These are phyloP conservation scores for Pythium guiyangense DNA, from an alignment of 352 stramenopile species.

Conservation along the genomic window DNA sequence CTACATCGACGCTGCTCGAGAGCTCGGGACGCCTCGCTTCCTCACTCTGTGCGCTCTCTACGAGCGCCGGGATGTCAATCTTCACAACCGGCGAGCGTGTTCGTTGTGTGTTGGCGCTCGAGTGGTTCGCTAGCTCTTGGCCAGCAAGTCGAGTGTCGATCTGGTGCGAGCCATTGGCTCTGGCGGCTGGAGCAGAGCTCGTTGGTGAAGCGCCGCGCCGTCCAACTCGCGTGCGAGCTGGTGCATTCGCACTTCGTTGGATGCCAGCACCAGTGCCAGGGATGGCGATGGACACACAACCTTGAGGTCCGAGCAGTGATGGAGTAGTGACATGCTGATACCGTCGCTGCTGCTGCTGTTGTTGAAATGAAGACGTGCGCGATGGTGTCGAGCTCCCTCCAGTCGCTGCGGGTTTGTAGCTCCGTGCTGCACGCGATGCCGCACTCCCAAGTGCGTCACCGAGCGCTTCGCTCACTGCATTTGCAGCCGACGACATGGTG, in stretches of 20 bases:
- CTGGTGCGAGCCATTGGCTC: background rate
- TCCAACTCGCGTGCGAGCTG: background rate
- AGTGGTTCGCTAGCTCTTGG: background rate
- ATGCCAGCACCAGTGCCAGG: background rate
- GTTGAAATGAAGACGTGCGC: background rate
- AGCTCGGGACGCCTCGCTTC: background rate
- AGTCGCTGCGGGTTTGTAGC: slow-evolving; percentile 1
- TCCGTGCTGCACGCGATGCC: background rate
- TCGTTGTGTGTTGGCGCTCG: background rate
- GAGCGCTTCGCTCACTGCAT: slow-evolving; percentile 38
- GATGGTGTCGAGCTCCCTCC: background rate
- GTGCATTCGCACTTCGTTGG: background rate
- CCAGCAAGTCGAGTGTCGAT: background rate
- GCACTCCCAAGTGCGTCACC: slow-evolving; percentile 10
- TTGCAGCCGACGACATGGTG: slow-evolving; percentile 17
- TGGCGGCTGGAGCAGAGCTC: background rate
- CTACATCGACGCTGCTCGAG: background rate
- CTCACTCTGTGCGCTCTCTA: background rate
- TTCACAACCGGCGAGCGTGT: slow-evolving; percentile 3
- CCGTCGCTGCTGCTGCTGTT: background rate
- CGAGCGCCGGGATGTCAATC: slow-evolving; percentile 12
- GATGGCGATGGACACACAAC: background rate
- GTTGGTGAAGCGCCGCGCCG: background rate
- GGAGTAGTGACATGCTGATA: background rate
- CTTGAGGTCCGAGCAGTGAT: background rate